phyloP scores from a whole-genome alignment of 108 stramenopile genomes.

The Bacterosira constricta region DNA sequence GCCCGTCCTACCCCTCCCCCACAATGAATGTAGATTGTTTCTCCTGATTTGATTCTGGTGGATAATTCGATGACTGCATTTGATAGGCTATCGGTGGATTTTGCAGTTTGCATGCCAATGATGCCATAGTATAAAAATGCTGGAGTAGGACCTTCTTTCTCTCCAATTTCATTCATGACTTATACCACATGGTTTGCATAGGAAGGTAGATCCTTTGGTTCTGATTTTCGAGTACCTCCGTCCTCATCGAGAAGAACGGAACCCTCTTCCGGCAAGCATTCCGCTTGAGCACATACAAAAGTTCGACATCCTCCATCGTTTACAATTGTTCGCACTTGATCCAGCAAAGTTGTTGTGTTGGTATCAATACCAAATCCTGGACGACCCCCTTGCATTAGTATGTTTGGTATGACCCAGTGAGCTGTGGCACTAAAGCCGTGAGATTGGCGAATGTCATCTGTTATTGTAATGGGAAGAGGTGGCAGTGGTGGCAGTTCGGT shows the following conservation, averaged over 20 bases:
- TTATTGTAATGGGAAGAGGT: no score
- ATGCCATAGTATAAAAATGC: constrained; percentile 35
- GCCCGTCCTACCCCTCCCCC: constrained; percentile 25
- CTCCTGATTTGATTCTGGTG: constrained; percentile 18
- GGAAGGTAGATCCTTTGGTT: no score
- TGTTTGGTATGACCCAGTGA: constrained; percentile 11
- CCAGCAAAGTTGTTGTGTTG: no score
- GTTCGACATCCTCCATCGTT: neutral
- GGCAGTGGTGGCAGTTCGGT: no score
- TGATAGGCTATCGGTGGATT: constrained; percentile 10
- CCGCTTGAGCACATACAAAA: constrained; percentile 10
- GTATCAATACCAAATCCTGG: neutral
- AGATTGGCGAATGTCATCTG: no score
- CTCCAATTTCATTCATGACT: neutral
- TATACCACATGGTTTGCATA: constrained; percentile 6
- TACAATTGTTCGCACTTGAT: no score
- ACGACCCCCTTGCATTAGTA: constrained; percentile 14
- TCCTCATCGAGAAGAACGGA: constrained; percentile 7
- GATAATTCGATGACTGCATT: neutral
- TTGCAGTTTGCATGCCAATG: neutral
- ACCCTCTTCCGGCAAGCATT: neutral
- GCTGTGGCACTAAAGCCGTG: no score
- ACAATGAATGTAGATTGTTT: constrained; percentile 34
- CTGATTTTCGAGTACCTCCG: neutral
- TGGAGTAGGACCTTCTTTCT: neutral